Evolutionary conservation across 1,139 yeast species (phyloP).

Genomic region (Debaryomyces singareniensis): DNA sequence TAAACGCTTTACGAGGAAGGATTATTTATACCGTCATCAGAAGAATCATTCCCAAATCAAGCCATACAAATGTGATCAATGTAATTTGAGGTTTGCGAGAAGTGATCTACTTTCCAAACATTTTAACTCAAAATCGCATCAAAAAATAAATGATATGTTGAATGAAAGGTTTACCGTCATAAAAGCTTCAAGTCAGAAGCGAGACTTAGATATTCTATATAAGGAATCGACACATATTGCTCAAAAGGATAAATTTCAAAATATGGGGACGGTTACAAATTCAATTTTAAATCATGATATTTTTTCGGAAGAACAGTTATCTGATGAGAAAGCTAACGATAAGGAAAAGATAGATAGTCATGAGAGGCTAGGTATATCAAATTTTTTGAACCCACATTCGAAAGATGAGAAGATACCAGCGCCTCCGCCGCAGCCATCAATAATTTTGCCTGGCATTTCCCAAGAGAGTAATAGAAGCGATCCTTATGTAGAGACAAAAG

Average conservation of each 20-base stretch:
- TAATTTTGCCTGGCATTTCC: too few species aligned
- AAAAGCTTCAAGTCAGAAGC: too few species aligned
- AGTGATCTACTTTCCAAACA: slow-evolving; percentile 8
- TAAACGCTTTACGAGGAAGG: slow-evolving; percentile 6
- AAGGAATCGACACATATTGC: background rate
- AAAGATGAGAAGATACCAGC: slow-evolving; percentile 5
- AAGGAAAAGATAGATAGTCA: slow-evolving; percentile 1
- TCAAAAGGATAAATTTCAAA: background rate
- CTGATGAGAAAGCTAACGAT: background rate
- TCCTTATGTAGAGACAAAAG: too few species aligned
- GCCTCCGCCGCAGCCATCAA: slow-evolving; percentile 6
- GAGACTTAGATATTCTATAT: background rate
- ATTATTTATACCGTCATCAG: slow-evolving; percentile 8
- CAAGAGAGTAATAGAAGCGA: too few species aligned
- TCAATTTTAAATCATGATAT: background rate
- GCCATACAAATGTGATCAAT: slow-evolving; percentile 7
- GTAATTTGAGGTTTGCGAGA: slow-evolving; percentile 7
- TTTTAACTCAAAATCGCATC: background rate
- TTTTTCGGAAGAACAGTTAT: too few species aligned
- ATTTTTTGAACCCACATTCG: slow-evolving; percentile 3
- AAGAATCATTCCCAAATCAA: slow-evolving; percentile 5
- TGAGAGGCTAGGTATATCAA: slow-evolving; percentile 3
- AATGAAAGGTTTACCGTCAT: background rate
- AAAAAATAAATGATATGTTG: background rate
- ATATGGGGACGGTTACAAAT: background rate